Evolutionary conservation across 2,329 filamentous ascomycete genomes (phyloP), one percentile per base, ranked within the genome.

Genomic region (Trichoderma sp.): DNA sequence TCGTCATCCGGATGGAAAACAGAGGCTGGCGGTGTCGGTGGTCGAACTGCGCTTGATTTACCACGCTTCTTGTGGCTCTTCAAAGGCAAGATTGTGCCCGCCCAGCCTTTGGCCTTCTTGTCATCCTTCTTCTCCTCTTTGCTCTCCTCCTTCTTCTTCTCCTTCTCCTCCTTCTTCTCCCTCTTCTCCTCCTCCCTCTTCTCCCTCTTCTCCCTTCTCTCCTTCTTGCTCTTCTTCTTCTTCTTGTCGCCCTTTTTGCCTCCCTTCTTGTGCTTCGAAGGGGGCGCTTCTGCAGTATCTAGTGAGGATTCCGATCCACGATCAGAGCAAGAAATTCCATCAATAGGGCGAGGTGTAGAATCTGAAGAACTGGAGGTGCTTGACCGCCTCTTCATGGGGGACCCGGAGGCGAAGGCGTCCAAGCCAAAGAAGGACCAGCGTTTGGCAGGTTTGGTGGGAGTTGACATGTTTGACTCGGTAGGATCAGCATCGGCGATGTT

Each of bases 101-200:
- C 87, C 89, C 89, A 91, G 4, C 85, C 85, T 74, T 92, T 93
- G 68, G 94, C 91, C 76, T 91, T 91, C 80, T 92, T 93, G 75
- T 81, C 82, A 80, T 92, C 93, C 75, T 81, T 82, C 75, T 81
- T 82, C 80, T 92, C 39, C 39, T 45, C 39, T 45, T 81, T 82
- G 66, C 78, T 77, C 34, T 78, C 79, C 68, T 72, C 74, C 57
- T 77, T 78, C 72, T 79, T 81, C 32, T 69, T 70, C 15, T 72
- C 70, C 61, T 76, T 77, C 67, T 77, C 77, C 19, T 64, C 39
- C 29, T 73, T 73, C 12, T 60, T 50, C 75, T 81, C 82, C 79
- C 92, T 93, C 75, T 81, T 82, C 64, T 78, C 76, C 39, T 78
- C 79, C 67, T 72, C 74, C 59, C 77, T 78, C 72, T 79, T 80